phyloP scores from a whole-genome alignment of 2,329 filamentous ascomycete genomes.

The Karstenula rhodostoma region DNA sequence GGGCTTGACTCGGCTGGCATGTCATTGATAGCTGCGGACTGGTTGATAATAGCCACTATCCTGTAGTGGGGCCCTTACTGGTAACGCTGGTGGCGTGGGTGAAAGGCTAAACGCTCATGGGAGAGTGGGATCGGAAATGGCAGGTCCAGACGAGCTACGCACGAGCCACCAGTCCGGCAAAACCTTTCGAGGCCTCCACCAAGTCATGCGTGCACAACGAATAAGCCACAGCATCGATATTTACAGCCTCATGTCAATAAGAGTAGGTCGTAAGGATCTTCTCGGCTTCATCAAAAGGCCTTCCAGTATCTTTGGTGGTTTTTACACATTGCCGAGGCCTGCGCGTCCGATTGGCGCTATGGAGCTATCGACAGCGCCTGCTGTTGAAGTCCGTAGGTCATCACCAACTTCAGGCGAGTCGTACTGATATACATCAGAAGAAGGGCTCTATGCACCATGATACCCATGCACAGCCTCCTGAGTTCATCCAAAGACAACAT shows the following conservation, averaged over 20 bases:
- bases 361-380: slow-evolving; percentile 35
- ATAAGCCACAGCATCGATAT: neutral
- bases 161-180: neutral
- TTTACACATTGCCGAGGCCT: neutral
- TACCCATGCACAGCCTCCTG: slow-evolving; percentile 46
- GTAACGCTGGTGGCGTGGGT: neutral
- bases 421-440: slow-evolving; percentile 29
- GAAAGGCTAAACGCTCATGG: neutral
- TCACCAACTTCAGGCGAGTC: slow-evolving; percentile 25
- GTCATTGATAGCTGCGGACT: neutral
- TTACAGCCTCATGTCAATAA: neutral
- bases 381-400: slow-evolving; percentile 46
- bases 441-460: slow-evolving; percentile 44
- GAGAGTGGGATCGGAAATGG: neutral
- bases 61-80: neutral
- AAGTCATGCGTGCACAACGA: neutral
- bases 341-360: slow-evolving; percentile 19
- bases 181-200: neutral
- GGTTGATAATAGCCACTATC: neutral
- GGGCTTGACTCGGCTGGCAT: neutral
- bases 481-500: slow-evolving; percentile 46
- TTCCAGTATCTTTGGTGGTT: neutral
- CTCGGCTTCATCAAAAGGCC: no score
- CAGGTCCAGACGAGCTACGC: neutral
- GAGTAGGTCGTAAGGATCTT: neutral